Evolutionary conservation across 2,329 filamentous ascomycete genomes (phyloP).

Genomic region (Proliferodiscus dingleyae): DNA sequence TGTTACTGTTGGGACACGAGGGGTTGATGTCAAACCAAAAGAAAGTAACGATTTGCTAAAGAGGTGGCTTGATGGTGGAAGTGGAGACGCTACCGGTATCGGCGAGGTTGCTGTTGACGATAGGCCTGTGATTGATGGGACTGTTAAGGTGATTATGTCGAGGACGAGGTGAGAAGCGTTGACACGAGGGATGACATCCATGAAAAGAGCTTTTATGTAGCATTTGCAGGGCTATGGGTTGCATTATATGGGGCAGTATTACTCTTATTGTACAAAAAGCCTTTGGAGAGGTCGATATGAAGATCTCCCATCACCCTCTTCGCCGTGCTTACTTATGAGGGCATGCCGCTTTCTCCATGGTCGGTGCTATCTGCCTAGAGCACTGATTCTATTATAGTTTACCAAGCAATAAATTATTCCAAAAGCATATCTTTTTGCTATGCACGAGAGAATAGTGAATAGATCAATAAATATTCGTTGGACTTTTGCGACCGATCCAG

Average conservation of each 20-base stretch:
- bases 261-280: too few relatives aligned
- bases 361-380: too few relatives aligned
- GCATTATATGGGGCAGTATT: background rate
- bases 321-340: too few relatives aligned
- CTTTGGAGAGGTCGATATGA: too few relatives aligned
- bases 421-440: too few relatives aligned
- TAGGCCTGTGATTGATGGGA: slow-evolving; percentile 24
- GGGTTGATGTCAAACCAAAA: slow-evolving; percentile 74
- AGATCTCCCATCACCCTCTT: too few relatives aligned
- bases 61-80: slow-evolving; percentile 64
- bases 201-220: background rate
- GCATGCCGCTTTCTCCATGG: too few relatives aligned
- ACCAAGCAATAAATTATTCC: too few relatives aligned
- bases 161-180: slow-evolving; percentile 11
- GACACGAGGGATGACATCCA: background rate
- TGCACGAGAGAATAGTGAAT: too few relatives aligned
- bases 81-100: slow-evolving; percentile 29
- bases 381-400: too few relatives aligned
- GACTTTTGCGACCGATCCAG: too few relatives aligned
- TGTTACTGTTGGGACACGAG: slow-evolving; percentile 81
- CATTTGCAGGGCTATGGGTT: background rate
- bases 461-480: too few relatives aligned
- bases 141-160: slow-evolving; percentile 27
- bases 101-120: slow-evolving; percentile 27
- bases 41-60: slow-evolving; percentile 85